These are phyloP conservation scores for Corymbia maculata DNA, from an alignment of 345 rosid species.

Conservation along the genomic window DNA sequence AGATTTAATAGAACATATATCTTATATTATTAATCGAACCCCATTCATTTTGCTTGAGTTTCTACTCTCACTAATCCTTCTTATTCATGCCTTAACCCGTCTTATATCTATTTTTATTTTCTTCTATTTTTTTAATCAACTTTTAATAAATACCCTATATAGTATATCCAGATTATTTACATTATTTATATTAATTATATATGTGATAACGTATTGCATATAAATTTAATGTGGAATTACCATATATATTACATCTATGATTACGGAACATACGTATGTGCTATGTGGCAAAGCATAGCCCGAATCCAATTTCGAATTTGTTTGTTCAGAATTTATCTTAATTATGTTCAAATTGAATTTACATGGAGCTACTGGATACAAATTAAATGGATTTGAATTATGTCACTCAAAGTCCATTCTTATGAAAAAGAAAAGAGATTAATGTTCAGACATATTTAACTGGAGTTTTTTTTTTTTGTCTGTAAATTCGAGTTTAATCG, in stretches of 20 bases:
- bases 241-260: background rate
- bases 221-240: background rate
- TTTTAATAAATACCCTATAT: background rate
- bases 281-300: background rate
- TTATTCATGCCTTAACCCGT: background rate
- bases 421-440: background rate
- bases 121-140: background rate
- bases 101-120: background rate
- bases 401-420: background rate
- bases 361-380: background rate
- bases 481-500: background rate
- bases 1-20: too few species aligned
- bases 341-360: background rate
- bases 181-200: background rate
- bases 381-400: background rate
- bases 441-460: background rate
- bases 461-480: too few species aligned
- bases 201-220: fast-evolving
- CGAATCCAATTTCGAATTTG: background rate
- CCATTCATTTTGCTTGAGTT: background rate
- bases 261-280: background rate
- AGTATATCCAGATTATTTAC: fast-evolving
- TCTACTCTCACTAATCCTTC: background rate
- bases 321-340: background rate
- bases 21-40: background rate